Conservation (phyloP, 495 filamentous ascomycete species). For the Penicillium egyptiacum region DNA sequence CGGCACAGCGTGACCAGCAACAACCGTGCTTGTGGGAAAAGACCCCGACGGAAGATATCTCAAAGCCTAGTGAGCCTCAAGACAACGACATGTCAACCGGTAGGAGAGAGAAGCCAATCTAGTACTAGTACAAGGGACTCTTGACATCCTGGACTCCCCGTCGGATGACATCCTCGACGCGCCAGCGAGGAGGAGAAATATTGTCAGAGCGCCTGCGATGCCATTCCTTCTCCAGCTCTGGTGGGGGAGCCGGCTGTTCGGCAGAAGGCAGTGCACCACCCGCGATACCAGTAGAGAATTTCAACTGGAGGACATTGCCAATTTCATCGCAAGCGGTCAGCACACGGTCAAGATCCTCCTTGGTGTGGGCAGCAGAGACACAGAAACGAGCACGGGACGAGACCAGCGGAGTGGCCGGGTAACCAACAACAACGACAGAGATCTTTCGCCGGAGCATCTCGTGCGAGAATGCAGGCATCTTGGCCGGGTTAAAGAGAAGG, state of each 20-base stretch:
- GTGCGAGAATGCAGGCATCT: conserved; percentile 96
- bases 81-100: conserved; percentile 19
- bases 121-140: conserved; percentile 54
- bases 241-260: conserved; percentile 65
- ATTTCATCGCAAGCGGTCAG: conserved; percentile 89
- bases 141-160: conserved; percentile 79
- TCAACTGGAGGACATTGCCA: conserved; percentile 87
- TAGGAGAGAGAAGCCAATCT: conserved; percentile 14
- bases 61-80: conserved; percentile 20
- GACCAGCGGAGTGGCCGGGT: conserved; percentile 95
- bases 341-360: conserved; percentile 93
- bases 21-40: conserved; percentile 33
- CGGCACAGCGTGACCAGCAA: conserved; percentile 45
- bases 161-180: conserved; percentile 73
- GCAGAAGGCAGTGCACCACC: conserved; percentile 76
- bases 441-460: conserved; percentile 98
- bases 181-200: conserved; percentile 73
- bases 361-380: conserved; percentile 93
- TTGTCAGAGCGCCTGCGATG: conserved; percentile 46
- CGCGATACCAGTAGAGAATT: conserved; percentile 91
- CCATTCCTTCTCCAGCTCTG: conserved; percentile 69
- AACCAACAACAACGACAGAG: conserved; percentile 96
- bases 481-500: conserved; percentile 92
- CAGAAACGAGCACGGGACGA: conserved; percentile 94
- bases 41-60: conserved; percentile 17